These are phyloP conservation scores for Hypoxylon sp. DNA, from an alignment of 2,329 filamentous ascomycete genomes.

Conservation along the genomic window DNA sequence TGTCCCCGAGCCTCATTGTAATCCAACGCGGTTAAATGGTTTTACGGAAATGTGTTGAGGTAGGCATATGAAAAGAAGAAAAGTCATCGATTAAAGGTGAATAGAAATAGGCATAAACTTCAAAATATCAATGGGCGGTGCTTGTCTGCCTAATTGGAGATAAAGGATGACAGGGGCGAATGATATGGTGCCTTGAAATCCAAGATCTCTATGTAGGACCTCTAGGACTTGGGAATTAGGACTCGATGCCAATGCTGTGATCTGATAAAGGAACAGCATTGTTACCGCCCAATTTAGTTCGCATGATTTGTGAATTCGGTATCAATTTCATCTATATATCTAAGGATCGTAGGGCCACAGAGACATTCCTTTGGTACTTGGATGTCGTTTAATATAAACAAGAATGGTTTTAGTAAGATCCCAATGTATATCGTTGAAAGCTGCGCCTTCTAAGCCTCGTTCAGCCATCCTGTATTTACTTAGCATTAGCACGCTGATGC, in stretches of 20 bases:
- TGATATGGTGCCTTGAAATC: background rate
- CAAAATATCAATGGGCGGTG: background rate
- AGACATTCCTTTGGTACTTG: background rate
- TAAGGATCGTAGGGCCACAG: background rate
- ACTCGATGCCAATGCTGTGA: background rate
- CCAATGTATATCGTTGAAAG: background rate
- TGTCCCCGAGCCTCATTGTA: background rate
- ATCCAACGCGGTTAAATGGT: background rate
- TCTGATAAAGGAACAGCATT: background rate
- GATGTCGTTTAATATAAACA: background rate
- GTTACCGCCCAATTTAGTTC: background rate
- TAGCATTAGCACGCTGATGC: conserved; percentile 28
- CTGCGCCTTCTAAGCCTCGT: background rate
- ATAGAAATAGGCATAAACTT: background rate
- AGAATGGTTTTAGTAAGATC: background rate
- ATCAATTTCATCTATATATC: background rate
- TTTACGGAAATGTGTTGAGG: background rate
- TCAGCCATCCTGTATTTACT: conserved; percentile 6
- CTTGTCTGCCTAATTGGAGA: conserved; percentile 6
- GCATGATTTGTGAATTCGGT: background rate
- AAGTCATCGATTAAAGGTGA: background rate
- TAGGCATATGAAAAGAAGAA: background rate
- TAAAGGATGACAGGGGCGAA: conserved; percentile 10
- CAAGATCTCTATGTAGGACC: conserved; percentile 2
- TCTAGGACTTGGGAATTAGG: conserved; percentile 6